Conservation (phyloP, 306 rosid species). For the Quercus engelmannii region DNA sequence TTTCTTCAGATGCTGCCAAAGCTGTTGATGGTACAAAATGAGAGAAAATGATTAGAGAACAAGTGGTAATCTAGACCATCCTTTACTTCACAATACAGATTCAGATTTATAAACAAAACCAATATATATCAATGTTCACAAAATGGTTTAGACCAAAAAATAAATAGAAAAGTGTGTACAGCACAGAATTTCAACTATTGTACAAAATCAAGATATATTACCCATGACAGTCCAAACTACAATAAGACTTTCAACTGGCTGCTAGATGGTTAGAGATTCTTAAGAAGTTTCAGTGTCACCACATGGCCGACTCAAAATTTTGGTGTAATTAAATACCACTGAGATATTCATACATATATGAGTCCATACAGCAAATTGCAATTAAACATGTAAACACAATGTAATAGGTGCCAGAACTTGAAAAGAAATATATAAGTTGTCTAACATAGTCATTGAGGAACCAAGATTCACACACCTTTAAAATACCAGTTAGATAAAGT, state of each 20-base stretch:
- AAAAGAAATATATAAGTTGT: neutral
- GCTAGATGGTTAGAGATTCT: neutral
- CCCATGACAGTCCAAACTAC: neutral
- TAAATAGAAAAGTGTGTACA: neutral
- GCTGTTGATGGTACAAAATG: constrained; percentile 14
- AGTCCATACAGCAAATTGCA: neutral
- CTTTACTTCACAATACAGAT: neutral
- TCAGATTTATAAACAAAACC: neutral
- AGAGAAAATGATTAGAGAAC: neutral
- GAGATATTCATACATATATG: neutral
- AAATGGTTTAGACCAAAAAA: neutral
- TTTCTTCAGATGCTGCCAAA: constrained; percentile 58
- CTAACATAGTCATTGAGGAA: neutral
- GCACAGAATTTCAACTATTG: neutral
- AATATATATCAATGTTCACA: neutral
- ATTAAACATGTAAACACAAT: neutral
- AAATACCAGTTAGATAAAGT: neutral
- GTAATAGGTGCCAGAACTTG: neutral
- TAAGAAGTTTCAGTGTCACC: neutral
- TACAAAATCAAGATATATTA: neutral
- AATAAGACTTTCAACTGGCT: neutral
- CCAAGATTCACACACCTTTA: neutral
- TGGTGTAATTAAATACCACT: neutral
- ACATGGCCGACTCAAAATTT: neutral
- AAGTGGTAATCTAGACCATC: neutral